Percentiles rank a stretch among this genome's conserved stretches.
These are phyloP conservation scores for Fonsecaea pugnacius DNA, from an alignment of 2,329 filamentous ascomycete species.

Conservation along the genomic window DNA sequence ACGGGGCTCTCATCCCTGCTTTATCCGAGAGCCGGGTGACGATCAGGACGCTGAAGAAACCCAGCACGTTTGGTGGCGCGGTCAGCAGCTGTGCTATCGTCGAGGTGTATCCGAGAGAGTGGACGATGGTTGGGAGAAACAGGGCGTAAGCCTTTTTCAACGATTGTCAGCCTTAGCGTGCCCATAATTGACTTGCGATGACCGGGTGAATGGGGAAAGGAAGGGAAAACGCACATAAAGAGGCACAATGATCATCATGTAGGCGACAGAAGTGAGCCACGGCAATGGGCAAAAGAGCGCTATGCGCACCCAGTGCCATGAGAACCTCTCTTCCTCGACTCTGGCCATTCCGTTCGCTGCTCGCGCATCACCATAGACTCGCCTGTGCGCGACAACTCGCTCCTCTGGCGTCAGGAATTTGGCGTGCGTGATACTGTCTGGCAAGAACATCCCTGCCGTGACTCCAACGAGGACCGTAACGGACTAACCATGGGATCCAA, in stretches of 20 bases:
- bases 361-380: background rate
- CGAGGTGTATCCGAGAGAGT: slow-evolving; percentile 40
- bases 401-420: slow-evolving; percentile 55
- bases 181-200: too few relatives aligned
- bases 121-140: slow-evolving; percentile 39
- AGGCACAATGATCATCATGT: slow-evolving; percentile 34
- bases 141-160: slow-evolving; percentile 37
- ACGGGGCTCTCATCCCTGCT: slow-evolving; percentile 40
- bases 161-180: slow-evolving; percentile 46
- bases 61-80: slow-evolving; percentile 27
- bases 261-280: slow-evolving; percentile 37
- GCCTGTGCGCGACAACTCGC: background rate
- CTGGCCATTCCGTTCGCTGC: background rate
- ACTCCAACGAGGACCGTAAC: slow-evolving; percentile 54
- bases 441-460: slow-evolving; percentile 50
- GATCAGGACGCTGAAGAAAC: slow-evolving; percentile 41
- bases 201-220: too few relatives aligned
- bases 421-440: slow-evolving; percentile 58
- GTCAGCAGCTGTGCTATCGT: slow-evolving; percentile 28
- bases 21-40: slow-evolving; percentile 44
- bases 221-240: slow-evolving; percentile 46
- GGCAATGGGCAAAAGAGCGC: slow-evolving; percentile 41
- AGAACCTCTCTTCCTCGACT: slow-evolving; percentile 29
- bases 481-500: slow-evolving; percentile 51
- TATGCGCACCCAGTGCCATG: slow-evolving; percentile 49